Evolutionary conservation across 2,329 filamentous ascomycete species (phyloP), one percentile per base, ranked within the genome.

Genomic region (Fusarium sp.): DNA sequence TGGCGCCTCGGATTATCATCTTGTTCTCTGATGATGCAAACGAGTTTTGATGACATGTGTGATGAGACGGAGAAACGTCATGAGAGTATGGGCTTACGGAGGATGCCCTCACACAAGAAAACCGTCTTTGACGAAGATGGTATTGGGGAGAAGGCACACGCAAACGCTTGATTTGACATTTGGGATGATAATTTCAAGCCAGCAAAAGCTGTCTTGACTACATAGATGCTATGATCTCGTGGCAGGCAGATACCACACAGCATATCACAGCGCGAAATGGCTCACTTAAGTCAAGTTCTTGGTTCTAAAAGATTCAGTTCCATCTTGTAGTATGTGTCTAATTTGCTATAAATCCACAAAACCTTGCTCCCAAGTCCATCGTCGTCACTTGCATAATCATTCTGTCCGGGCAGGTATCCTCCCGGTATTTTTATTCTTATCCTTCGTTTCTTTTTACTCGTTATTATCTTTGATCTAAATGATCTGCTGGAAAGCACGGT

Each of bases 401-500:
- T 73, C 58, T 68, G 50, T 44, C 66, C 70, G 58, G 72, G 65
- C 64, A 72, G 30, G 32, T 63, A 48, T 51, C 50, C 45, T 62
- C 68, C 62, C 64, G 36, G 63, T 65, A 44, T 51, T 66, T 66
- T 69, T 44, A 59, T 51, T 71, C 48, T 67, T 64, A 30, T 74
- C 68, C 65, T 68, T 66, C 30, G 38, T 61, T 70, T 74, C 42
- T 64, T 75, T 59, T 74, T 62, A 51, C 15, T 64, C 57, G 66
- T 66, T 38, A 58, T 70, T 66, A 66, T 68, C 61, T 71, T 48
- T 41, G 59, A 54, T 75, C 88, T 96, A 98, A 85, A 97, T 94
- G 80, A 98, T 89, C 88, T 99, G 95, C 88, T 96, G 90, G 91
- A 99, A 99, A 80, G 96, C 96, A 83, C 95, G 94, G 91, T 98